Evolutionary conservation across 768 basidiomycete genomes (phyloP), one percentile per base, ranked within the genome.

Genomic region (Mrakia blollopis): DNA sequence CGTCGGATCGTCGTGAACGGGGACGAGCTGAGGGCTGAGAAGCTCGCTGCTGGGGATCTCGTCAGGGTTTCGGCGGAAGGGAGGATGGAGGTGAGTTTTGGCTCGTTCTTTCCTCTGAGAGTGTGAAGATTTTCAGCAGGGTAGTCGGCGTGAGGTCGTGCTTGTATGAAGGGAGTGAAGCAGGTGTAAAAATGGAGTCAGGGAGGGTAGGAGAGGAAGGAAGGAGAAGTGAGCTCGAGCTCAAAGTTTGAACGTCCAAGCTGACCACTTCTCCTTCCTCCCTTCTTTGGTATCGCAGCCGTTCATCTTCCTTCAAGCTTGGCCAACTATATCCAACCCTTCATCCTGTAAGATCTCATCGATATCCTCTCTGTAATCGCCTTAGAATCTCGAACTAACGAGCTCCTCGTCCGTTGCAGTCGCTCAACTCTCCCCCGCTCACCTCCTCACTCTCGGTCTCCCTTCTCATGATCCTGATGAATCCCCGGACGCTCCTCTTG

Each of bases 41-140:
- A 80, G 73, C 75, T 83, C 47, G 69, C 79, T 25, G 83, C 83
- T 1, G 83, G 83, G 25, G 82, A 82, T 50, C 83, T 83, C 81
- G 81, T 82, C 23, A 32, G 76, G 16, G 73, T 83, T 18, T 72
- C 75, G 47, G 61, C 69, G 9, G 54, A 71, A 9, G 65, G 47
- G 18, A 57, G 57, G 13, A 39, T 50, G 4, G 60, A 50, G 21
- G 74, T 77, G 16, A 63, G 60, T 44, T 39, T n/a, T 3, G 32
- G 25, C 28, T 7, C n/a, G 18, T n/a, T n/a, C 23, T 50, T 47
- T 62, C 5, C 1, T 60, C 54, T 30, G 11, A 14, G n/a, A n/a
- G n/a, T n/a, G n/a, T n/a, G n/a, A 68, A 32, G 25, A 52, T 30
- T 30, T 18, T 16, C 7, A 23, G 13, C 41, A 30, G 47, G 16